phyloP scores from a whole-genome alignment of 768 basidiomycete species.

The Lactifluus hygrophoroides region DNA sequence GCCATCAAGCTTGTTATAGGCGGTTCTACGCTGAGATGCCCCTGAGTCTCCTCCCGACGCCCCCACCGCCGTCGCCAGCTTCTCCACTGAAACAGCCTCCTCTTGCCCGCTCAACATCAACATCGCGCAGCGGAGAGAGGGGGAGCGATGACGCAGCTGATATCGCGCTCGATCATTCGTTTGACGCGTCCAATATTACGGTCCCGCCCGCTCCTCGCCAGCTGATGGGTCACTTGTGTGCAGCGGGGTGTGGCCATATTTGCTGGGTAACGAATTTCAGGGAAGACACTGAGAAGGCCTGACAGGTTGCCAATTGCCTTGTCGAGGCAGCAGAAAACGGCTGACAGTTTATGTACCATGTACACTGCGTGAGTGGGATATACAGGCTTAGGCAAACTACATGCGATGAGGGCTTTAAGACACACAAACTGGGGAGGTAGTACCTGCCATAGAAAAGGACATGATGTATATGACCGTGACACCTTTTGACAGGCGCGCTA shows the following conservation, averaged over 20 bases:
- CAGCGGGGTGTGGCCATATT: constrained; percentile 74
- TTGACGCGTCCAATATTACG: constrained; percentile 1
- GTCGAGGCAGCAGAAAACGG: not conserved
- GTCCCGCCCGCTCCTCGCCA: constrained; percentile 1
- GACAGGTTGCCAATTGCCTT: not conserved
- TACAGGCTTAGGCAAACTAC: constrained; percentile 1
- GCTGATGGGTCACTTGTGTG: constrained; percentile 55
- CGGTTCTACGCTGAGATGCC: constrained; percentile 55
- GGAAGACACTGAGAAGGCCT: constrained; percentile 9
- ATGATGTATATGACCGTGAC: not conserved
- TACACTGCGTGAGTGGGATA: constrained; percentile 3
- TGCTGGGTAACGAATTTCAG: constrained; percentile 52
- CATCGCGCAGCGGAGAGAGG: constrained; percentile 21
- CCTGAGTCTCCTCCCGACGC: constrained; percentile 37
- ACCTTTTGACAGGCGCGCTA: too few species aligned
- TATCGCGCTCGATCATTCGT: constrained; percentile 12
- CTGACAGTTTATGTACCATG: not conserved
- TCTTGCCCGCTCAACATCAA: constrained; percentile 18
- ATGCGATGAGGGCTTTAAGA: not conserved
- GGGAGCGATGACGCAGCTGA: constrained; percentile 6
- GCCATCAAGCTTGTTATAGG: constrained; percentile 72
- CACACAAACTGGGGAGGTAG: not conserved
- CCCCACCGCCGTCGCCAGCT: constrained; percentile 25
- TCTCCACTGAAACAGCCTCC: constrained; percentile 10
- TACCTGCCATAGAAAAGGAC: not conserved